Conservation (phyloP, 192 early-diverging fungal genomes). For the Dissophora ornata region DNA sequence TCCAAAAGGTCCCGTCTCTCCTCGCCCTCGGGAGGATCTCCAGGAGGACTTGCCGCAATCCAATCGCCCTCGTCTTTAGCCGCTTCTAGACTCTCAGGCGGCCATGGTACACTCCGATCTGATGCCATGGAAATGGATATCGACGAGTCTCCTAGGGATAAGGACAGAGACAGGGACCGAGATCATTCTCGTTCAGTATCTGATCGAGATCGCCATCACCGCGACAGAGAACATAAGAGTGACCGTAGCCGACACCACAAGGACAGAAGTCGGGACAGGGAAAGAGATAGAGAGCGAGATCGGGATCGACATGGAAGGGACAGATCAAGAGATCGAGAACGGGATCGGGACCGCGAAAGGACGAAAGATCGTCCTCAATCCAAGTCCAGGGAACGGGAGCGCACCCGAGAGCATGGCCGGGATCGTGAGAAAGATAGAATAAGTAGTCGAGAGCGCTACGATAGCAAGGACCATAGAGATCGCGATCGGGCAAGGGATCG, state of each 20-base stretch:
- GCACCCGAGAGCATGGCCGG: conserved; percentile 14
- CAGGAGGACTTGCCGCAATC: conserved; percentile 17
- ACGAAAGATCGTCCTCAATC: conserved; percentile 31
- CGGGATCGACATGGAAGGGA: conserved; percentile 63
- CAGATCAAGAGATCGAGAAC: conserved; percentile 56
- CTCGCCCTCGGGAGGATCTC: conserved; percentile 14
- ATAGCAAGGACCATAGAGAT: conserved; percentile 30
- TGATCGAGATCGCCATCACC: conserved; percentile 11
- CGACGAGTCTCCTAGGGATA: conserved; percentile 3
- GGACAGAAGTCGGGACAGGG: conserved; percentile 3
- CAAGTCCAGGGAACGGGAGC: neutral
- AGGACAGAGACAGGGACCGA: neutral
- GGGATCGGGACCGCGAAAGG: conserved; percentile 53
- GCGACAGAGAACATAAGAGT: conserved; percentile 24
- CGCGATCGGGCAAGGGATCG: conserved; percentile 20
- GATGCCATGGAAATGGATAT: conserved; percentile 39
- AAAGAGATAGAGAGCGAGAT: conserved; percentile 62
- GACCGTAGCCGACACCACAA: conserved; percentile 19
- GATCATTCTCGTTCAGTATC: neutral
- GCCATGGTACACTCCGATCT: conserved; percentile 34
- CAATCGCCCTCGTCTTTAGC: conserved; percentile 35
- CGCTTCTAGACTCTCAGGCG: conserved; percentile 1
- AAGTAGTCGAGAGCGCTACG: conserved; percentile 29
- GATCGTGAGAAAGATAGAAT: conserved; percentile 43
- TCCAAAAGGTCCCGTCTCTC: conserved; percentile 38